Evolutionary conservation across 2,329 filamentous ascomycete genomes (phyloP).

Genomic region (Colletotrichum neosansevieriae): DNA sequence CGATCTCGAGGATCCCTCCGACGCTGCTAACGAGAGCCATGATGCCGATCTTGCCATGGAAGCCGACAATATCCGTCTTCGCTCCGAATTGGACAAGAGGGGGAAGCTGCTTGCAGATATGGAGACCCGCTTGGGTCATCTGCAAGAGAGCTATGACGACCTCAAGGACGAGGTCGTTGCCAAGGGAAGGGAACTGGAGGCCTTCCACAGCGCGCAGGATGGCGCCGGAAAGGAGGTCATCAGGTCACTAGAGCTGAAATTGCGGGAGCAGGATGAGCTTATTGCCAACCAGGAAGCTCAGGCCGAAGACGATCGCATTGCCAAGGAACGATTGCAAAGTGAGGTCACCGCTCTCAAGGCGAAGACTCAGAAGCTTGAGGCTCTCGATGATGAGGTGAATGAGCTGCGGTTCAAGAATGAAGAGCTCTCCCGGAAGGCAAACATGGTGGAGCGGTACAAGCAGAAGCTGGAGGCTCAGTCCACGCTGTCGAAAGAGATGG

Average conservation of each 20-base stretch:
- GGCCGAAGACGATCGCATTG: conserved; percentile 63
- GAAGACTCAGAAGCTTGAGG: conserved; percentile 61
- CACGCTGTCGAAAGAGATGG: conserved; percentile 66
- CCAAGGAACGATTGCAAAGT: conserved; percentile 59
- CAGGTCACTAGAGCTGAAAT: conserved; percentile 65
- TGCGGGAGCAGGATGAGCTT: conserved; percentile 76
- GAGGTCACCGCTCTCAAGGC: conserved; percentile 62
- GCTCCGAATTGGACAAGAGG: conserved; percentile 63
- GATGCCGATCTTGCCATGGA: conserved; percentile 70
- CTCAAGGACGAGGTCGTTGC: conserved; percentile 73
- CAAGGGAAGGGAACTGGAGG: conserved; percentile 65
- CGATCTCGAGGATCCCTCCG: conserved; percentile 51
- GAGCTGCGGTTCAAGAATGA: conserved; percentile 70
- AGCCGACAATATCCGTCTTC: conserved; percentile 64
- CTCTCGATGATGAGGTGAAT: conserved; percentile 69
- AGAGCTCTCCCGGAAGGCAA: conserved; percentile 71
- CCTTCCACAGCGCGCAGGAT: conserved; percentile 63
- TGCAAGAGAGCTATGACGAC: conserved; percentile 73
- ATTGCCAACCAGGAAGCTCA: conserved; percentile 79
- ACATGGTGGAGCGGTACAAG: conserved; percentile 71
- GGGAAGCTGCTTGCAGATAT: conserved; percentile 70
- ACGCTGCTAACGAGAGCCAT: conserved; percentile 57
- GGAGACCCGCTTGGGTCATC: conserved; percentile 68
- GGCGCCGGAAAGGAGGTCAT: conserved; percentile 65
- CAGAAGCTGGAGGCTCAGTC: conserved; percentile 72